These are phyloP conservation scores for Funneliformis caledonium DNA, from an alignment of 371 early-diverging fungal genomes.

Conservation along the genomic window DNA sequence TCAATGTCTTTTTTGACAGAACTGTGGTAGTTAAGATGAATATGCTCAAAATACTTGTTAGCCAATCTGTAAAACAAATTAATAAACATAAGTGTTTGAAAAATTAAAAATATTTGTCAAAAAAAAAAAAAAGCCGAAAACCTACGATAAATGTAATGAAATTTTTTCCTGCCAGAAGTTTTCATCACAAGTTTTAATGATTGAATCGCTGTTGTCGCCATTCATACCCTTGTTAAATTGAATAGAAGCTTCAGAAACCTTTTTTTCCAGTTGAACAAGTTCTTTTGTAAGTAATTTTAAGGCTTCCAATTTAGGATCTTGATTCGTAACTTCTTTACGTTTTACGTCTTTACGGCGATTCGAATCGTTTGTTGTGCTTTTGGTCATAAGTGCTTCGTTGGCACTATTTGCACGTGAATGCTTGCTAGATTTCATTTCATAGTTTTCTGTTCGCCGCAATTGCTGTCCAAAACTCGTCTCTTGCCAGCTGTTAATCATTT, in stretches of 20 bases:
- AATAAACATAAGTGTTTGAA: background rate
- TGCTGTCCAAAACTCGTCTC: background rate
- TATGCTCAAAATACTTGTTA: conserved; percentile 55
- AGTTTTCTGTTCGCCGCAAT: background rate
- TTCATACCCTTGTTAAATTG: conserved; percentile 1
- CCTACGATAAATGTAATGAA: conserved; percentile 11
- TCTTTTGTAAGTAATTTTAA: conserved; percentile 13
- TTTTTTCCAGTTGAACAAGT: conserved; percentile 8
- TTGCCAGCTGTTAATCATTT: background rate
- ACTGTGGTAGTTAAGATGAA: conserved; percentile 57
- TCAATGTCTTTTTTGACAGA: conserved; percentile 65
- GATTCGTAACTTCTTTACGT: background rate
- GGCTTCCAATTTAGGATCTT: background rate
- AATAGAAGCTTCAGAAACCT: background rate
- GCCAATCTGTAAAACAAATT: conserved; percentile 46
- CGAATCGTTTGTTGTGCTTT: background rate
- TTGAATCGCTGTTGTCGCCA: background rate
- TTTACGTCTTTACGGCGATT: background rate
- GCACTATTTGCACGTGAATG: conserved; percentile 17
- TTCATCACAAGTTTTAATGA: background rate
- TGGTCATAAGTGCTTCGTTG: background rate
- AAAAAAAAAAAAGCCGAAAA: conserved; percentile 3
- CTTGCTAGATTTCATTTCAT: background rate
- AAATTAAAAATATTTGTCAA: background rate
- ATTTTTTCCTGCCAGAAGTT: conserved; percentile 16